phyloP scores from a whole-genome alignment of 345 rosid genomes.

The Acer negundo region DNA sequence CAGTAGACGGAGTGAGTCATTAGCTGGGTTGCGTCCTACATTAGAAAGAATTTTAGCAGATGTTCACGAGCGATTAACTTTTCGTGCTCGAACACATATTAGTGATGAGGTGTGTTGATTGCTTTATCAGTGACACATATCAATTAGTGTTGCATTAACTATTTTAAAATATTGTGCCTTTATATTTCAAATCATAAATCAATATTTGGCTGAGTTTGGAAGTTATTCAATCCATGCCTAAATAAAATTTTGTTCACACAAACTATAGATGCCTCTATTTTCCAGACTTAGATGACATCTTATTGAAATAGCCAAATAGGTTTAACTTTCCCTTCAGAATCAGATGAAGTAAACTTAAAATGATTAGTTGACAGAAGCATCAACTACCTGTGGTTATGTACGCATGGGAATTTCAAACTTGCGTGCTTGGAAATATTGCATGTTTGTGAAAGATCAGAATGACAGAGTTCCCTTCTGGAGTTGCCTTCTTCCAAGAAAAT shows the following conservation, averaged over 20 bases:
- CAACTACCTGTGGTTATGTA: background rate
- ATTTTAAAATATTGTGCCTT: background rate
- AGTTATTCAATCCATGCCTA: background rate
- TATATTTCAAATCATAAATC: background rate
- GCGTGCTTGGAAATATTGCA: background rate
- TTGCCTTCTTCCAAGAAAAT: background rate
- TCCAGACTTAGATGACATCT: background rate
- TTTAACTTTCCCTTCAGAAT: background rate
- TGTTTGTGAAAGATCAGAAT: background rate
- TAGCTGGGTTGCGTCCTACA: slow-evolving; percentile 89
- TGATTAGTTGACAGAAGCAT: background rate
- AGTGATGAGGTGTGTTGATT: slow-evolving; percentile 74
- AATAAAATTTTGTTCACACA: background rate
- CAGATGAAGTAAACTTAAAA: background rate
- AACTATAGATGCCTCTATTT: background rate
- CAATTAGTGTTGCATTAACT: background rate
- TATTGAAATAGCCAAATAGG: background rate
- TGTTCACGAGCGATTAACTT: slow-evolving; percentile 88
- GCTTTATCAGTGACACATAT: slow-evolving; percentile 4
- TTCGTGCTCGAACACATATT: slow-evolving; percentile 95
- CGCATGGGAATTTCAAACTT: background rate
- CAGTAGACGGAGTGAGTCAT: slow-evolving; percentile 69
- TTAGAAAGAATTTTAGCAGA: slow-evolving; percentile 90
- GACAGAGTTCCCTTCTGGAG: background rate
- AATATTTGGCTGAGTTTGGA: slow-evolving; percentile 4